A percentile compares a stretch with the other conserved stretches of the same genome.
These are phyloP conservation scores for Pelagophyceae sp. DNA, from an alignment of 352 stramenopile species.

Conservation along the genomic window DNA sequence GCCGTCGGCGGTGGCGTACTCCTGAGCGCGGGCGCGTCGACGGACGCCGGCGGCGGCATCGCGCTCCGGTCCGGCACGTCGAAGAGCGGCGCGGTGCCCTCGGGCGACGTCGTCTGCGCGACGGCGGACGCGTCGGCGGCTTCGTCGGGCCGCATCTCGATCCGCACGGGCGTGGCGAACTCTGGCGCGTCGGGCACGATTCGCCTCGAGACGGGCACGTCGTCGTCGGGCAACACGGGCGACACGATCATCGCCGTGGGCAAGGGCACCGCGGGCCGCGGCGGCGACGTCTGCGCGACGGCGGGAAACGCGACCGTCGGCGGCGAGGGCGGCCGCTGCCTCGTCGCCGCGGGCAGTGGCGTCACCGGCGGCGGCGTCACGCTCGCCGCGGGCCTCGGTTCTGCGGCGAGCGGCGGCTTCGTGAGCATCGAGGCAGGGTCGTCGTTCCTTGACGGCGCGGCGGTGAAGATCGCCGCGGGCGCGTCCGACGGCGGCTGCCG, in stretches of 20 bases:
- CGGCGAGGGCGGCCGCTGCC: constrained; percentile 56
- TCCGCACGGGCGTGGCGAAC: background rate
- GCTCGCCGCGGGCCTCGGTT: constrained; percentile 37
- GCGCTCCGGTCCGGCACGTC: constrained; percentile 1
- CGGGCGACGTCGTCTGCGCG: background rate
- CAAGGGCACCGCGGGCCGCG: constrained; percentile 32
- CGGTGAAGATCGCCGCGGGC: background rate
- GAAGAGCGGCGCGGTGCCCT: background rate
- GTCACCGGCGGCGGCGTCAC: constrained; percentile 42
- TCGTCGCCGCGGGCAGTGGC: constrained; percentile 46
- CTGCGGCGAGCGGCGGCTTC: constrained; percentile 44
- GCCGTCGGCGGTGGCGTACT: constrained; percentile 30
- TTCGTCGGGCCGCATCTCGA: background rate
- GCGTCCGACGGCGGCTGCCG: background rate
- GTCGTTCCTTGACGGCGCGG: background rate
- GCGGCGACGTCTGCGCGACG: constrained; percentile 49
- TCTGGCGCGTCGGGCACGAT: background rate
- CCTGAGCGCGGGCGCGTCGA: constrained; percentile 32
- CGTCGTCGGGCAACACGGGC: background rate
- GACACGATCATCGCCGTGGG: background rate
- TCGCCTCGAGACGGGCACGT: background rate
- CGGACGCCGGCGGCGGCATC: constrained; percentile 25
- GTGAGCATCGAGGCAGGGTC: background rate
- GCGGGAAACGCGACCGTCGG: constrained; percentile 56
- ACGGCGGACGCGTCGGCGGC: background rate